Percentiles rank a stretch among this genome's conserved stretches.
These are phyloP conservation scores for Nicotiana benthamiana DNA, from an alignment of 257 asterid species.

Conservation along the genomic window DNA sequence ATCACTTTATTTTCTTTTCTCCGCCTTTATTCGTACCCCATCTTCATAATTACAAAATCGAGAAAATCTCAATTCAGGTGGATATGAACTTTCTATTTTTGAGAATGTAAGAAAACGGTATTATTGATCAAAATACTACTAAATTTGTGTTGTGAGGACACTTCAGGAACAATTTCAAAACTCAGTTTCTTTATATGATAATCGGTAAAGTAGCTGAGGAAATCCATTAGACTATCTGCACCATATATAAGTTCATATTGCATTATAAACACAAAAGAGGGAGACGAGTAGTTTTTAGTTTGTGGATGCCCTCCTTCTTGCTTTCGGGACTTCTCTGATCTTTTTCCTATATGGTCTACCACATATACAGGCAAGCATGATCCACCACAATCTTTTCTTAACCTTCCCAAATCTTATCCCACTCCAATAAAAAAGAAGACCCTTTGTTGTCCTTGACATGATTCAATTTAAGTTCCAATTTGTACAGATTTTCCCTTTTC, in stretches of 20 bases:
- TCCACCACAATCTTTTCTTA: not conserved
- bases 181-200: not conserved
- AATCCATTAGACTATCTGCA: not conserved
- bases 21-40: not conserved
- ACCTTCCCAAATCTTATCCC: not conserved
- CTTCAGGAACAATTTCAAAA: not conserved
- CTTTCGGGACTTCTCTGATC: not conserved
- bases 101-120: not conserved
- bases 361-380: not conserved
- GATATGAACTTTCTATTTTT: not conserved
- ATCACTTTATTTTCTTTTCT: not conserved
- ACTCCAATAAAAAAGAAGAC: not conserved
- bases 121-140: not conserved
- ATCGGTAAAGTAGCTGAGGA: too few relatives aligned
- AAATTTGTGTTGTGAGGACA: not conserved
- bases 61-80: too few relatives aligned
- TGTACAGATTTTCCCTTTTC: not conserved
- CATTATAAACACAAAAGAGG: not conserved
- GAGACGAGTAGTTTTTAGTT: not conserved
- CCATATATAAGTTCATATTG: not conserved
- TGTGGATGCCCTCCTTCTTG: not conserved
- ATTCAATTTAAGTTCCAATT: not conserved
- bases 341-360: not conserved
- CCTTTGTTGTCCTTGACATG: not conserved
- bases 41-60: not conserved